These are phyloP conservation scores for Lasiodiplodia theobromae DNA, from an alignment of 2,329 filamentous ascomycete genomes.

Conservation along the genomic window DNA sequence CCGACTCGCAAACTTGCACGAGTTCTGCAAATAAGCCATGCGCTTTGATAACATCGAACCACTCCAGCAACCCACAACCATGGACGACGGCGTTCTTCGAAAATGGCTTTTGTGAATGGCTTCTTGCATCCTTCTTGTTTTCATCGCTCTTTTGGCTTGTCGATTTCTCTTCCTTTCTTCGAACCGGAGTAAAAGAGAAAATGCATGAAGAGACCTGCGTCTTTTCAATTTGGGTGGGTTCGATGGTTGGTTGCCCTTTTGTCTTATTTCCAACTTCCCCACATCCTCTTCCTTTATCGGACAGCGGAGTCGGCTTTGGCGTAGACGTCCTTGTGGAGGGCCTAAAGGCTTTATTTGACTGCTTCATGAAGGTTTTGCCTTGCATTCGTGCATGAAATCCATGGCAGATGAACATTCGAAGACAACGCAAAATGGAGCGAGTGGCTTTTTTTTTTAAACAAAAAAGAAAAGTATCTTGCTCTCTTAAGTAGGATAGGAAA, in stretches of 20 bases:
- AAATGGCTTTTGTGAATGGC: constrained; percentile 6
- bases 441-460: background rate
- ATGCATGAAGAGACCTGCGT: background rate
- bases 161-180: background rate
- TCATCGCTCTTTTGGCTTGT: background rate
- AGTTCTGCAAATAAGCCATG: constrained; percentile 2
- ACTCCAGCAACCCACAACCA: background rate
- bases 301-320: background rate
- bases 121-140: background rate
- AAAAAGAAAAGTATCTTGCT: background rate
- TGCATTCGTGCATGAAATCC: background rate
- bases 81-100: constrained; percentile 8
- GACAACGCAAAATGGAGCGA: background rate
- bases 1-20: background rate
- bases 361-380: background rate
- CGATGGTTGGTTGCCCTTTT: constrained; percentile 6
- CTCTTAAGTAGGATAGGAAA: background rate
- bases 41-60: background rate
- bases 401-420: background rate
- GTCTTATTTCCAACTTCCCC: background rate
- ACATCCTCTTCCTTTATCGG: background rate
- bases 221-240: background rate
- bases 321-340: background rate
- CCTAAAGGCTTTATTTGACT: constrained; percentile 3
- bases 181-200: background rate